These are phyloP conservation scores for Colletotrichum sansevieriae DNA, from an alignment of 2,329 filamentous ascomycete species.

Conservation along the genomic window DNA sequence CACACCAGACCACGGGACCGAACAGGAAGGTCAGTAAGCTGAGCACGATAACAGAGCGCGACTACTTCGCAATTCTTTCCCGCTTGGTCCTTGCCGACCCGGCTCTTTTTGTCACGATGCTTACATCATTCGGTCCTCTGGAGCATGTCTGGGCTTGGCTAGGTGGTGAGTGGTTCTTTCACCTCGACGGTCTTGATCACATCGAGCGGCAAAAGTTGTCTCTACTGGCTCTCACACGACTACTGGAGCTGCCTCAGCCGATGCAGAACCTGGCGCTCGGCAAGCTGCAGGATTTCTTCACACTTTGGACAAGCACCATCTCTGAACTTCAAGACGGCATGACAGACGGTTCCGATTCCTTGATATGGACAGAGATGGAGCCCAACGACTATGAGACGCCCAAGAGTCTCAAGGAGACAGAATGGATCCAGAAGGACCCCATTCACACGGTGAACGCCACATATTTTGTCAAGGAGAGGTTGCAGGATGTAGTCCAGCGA, in stretches of 20 bases:
- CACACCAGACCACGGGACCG: slow-evolving; percentile 86
- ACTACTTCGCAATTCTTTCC: slow-evolving; percentile 87
- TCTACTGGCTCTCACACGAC: slow-evolving; percentile 77
- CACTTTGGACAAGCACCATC: slow-evolving; percentile 80
- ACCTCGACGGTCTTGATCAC: slow-evolving; percentile 77
- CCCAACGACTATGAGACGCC: slow-evolving; percentile 68
- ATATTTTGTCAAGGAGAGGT: slow-evolving; percentile 72
- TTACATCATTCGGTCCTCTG: slow-evolving; percentile 61
- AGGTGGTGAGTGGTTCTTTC: slow-evolving; percentile 74
- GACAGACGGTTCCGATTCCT: slow-evolving; percentile 63
- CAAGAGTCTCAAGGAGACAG: slow-evolving; percentile 65
- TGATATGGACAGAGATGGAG: slow-evolving; percentile 61
- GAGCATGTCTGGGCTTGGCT: slow-evolving; percentile 72
- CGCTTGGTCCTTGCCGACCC: slow-evolving; percentile 83
- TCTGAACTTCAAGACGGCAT: slow-evolving; percentile 74
- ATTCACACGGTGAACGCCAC: slow-evolving; percentile 76
- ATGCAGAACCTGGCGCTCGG: slow-evolving; percentile 69
- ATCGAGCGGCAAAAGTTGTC: slow-evolving; percentile 77
- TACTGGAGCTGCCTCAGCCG: slow-evolving; percentile 73
- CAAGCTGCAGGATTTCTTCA: slow-evolving; percentile 79
- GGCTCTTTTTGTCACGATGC: slow-evolving; percentile 71
- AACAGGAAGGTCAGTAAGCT: slow-evolving; percentile 77
- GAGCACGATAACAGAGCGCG: slow-evolving; percentile 81
- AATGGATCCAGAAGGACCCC: slow-evolving; percentile 71
- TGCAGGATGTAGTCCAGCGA: slow-evolving; percentile 69